A percentile compares a stretch with the other conserved stretches of the same genome.
Conservation (phyloP, 768 basidiomycete genomes). For the Hydnomerulius pinastri region DNA sequence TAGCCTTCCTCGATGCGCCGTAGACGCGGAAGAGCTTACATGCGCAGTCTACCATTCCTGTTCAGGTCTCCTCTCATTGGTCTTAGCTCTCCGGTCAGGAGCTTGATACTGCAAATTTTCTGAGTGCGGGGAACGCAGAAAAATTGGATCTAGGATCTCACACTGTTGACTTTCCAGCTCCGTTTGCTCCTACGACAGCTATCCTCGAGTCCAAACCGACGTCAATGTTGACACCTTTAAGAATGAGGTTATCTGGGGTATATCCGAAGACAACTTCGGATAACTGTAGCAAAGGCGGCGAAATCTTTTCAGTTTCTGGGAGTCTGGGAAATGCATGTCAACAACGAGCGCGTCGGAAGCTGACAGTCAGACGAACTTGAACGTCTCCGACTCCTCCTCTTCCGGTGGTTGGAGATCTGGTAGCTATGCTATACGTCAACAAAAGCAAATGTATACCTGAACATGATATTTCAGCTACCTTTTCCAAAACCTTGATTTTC, state of each 20-base stretch:
- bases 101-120: slow-evolving; percentile 68
- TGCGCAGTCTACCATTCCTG: slow-evolving; percentile 87
- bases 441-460: too few species aligned
- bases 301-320: slow-evolving; percentile 96
- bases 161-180: slow-evolving; percentile 96
- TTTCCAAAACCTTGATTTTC: slow-evolving; percentile 76
- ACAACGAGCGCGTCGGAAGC: neutral
- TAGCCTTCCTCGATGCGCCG: slow-evolving; percentile 2
- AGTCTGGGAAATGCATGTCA: slow-evolving; percentile 50
- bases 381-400: slow-evolving; percentile 88
- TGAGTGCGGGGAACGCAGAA: slow-evolving; percentile 3
- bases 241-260: slow-evolving; percentile 67
- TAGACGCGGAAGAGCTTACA: slow-evolving; percentile 49
- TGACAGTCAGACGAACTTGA: slow-evolving; percentile 58
- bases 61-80: slow-evolving; percentile 69
- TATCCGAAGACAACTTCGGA: slow-evolving; percentile 93
- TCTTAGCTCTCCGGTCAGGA: slow-evolving; percentile 37
- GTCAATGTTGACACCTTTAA: slow-evolving; percentile 84
- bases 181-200: slow-evolving; percentile 93
- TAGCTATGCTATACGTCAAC: slow-evolving; percentile 46
- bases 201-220: slow-evolving; percentile 94
- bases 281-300: slow-evolving; percentile 92
- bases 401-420: slow-evolving; percentile 94
- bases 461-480: too few species aligned
- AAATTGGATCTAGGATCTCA: slow-evolving; percentile 35